Base-by-base conservation (phyloP, 768 basidiomycete species). In the Lactarius psammicola region DNA sequence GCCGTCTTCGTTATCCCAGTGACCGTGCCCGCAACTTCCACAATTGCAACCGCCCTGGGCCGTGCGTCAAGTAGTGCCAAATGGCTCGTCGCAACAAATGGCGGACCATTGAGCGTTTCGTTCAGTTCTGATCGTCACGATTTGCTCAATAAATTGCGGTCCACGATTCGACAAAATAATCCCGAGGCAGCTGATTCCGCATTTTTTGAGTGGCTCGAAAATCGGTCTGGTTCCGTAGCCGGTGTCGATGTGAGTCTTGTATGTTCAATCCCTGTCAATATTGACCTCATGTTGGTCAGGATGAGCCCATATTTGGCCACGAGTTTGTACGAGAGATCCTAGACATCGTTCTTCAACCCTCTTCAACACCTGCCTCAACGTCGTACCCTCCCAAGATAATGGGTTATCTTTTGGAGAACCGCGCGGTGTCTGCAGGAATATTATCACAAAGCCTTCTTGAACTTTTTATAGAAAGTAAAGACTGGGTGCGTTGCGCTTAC, bases 11-110 rank as follows among this genome's bases (percentile, higher is more conserved):
- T 86, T 30, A 76, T 90, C 0, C 90, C 90, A 0, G 76, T 85
- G 62, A 78, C 75, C 3, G 78, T 83, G 7, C 86, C 85, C 2
- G 59, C 73, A 1, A 78, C 73, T 10, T 90, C 90, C 1, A 90
- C 80, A 13, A 84, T 92, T 58, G 85, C 85, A 3, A 79, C 79
- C 59, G 88, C 86, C 0, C 79, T 91, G 69, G 87, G 88, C 2
- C 82, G 81, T 58, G 81, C 79, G 0, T 66, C 73, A 3, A 75
- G 77, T 6, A 79, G 80, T 9, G 72, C 72, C 11, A 76, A 74
- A 55, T 90, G 87, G 87, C 60, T 86, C 8, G 68, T 59, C 36
- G 53, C 68, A n/a, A 17, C 71, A 9, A 55, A 54, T n/a, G 54
- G 56, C 20, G 61, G 56, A 20, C 31, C 55, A 7, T 34, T 23